Base-by-base conservation (phyloP, 2,329 filamentous ascomycete species). In the Lachnellula occidentalis region DNA sequence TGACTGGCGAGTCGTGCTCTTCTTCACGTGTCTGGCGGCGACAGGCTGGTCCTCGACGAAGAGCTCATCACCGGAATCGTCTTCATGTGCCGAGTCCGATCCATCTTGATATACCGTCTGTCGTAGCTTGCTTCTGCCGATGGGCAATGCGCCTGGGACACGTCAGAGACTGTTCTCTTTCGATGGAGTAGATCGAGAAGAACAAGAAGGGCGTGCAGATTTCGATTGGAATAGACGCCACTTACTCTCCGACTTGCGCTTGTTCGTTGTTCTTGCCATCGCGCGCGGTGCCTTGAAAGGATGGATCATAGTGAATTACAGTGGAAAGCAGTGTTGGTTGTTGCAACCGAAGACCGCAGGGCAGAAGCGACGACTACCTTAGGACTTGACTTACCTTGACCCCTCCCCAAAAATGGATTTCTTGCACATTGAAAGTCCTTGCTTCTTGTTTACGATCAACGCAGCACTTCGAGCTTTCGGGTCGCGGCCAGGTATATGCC, bases 201-300 rank as follows among this genome's bases (percentile, higher is more conserved):
- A 6, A 19, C 48, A 5, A 34, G 14, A 12, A n/a, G 21, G 11
- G 14, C 42, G n/a, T 8, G 45, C 17, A 34, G 19, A n/a, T 14
- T 27, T 49, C 22, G 7, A 37, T 42, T 9, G 39, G 12, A 4
- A 6, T 22, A 15, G 34, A 11, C 9, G 17, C 11, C 8, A 49
- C 57, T 51, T 46, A 64, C 64, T 55, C 47, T 66, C 60, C 7
- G 57, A 62, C 22, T 64, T 65, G 45, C 50, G 56, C 45, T 61
- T 58, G 15, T 27, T 34, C 4, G 53, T 37, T 34, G 51, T 9
- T 43, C 17, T 42, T 31, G 51, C 24, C 58, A 58, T 58, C 12
- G 37, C 14, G 43, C 43, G 14, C 12, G 43, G 24, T 46, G n/a
- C n/a, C 11, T 43, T 43, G 6, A 11, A 27, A 43, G 34, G 34